Percentiles rank a stretch among this genome's conserved stretches.
Evolutionary conservation across 306 rosid species (phyloP).

Genomic region (Quercus glauca): DNA sequence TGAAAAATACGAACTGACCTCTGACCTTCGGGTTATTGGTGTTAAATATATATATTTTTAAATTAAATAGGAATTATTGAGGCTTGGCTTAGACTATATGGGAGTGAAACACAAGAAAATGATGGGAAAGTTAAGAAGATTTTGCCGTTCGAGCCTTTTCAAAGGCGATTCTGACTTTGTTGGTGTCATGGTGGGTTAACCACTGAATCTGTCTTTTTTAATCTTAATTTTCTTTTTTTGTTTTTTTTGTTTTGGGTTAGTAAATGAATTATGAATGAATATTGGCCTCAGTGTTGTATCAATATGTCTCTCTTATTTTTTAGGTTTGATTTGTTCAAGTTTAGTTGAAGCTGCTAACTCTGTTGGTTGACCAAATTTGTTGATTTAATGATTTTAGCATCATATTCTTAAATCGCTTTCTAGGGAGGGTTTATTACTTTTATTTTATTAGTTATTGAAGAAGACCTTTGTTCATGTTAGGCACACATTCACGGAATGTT

Average conservation of each 20-base stretch:
- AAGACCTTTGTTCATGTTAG: neutral
- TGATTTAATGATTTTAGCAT: neutral
- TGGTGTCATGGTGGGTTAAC: conserved; percentile 61
- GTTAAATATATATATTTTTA: neutral
- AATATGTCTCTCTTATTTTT: neutral
- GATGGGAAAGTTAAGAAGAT: conserved; percentile 52
- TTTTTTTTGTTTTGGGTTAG: neutral
- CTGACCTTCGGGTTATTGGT: too few species aligned
- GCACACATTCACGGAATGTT: neutral
- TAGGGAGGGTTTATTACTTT: neutral
- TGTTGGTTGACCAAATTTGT: conserved; percentile 47
- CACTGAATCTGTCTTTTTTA: conserved; percentile 16
- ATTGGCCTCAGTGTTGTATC: neutral
- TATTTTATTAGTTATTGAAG: neutral
- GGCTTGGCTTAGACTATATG: conserved; percentile 20
- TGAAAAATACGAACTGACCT: too few species aligned
- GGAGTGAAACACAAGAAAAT: conserved; percentile 12
- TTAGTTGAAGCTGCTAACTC: conserved; percentile 2
- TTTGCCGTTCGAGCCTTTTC: conserved; percentile 46
- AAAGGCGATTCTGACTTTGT: conserved; percentile 48
- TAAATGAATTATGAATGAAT: neutral
- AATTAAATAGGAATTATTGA: conserved; percentile 8
- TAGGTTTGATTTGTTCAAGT: conserved; percentile 24
- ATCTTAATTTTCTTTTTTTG: conserved; percentile 1
- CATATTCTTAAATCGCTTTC: neutral